Percentiles rank a stretch among this genome's conserved stretches.
phyloP scores from a whole-genome alignment of 192 early-diverging fungal species.

The Borealophlyctis nickersoniae region DNA sequence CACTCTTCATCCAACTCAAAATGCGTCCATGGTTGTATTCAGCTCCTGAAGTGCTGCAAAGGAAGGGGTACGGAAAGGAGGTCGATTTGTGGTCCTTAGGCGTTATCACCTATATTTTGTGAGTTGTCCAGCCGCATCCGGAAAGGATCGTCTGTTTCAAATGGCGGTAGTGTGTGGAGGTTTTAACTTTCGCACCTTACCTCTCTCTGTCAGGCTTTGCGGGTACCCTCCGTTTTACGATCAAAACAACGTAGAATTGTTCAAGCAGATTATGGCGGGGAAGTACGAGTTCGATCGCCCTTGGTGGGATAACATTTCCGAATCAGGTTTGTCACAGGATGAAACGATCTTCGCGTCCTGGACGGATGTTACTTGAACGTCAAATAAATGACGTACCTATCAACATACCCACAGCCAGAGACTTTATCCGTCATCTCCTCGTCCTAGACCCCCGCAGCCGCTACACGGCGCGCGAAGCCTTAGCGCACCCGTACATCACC shows the following conservation, averaged over 20 bases:
- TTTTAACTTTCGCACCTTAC: too few relatives aligned
- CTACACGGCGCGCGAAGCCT: constrained; percentile 41
- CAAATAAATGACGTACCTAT: too few relatives aligned
- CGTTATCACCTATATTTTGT: constrained; percentile 88
- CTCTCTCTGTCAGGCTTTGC: constrained; percentile 66
- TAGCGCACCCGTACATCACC: constrained; percentile 50
- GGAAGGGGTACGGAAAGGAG: constrained; percentile 64
- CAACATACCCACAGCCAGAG: constrained; percentile 44
- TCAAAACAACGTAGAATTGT: constrained; percentile 59
- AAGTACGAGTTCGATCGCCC: constrained; percentile 73
- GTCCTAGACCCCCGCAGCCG: constrained; percentile 56
- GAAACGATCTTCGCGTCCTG: neutral
- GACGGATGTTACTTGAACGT: constrained; percentile 2
- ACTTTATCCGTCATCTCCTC: constrained; percentile 54
- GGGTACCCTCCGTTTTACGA: constrained; percentile 83
- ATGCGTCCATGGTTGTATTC: too few relatives aligned
- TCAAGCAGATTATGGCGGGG: constrained; percentile 66
- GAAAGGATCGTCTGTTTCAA: constrained; percentile 8
- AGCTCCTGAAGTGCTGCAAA: constrained; percentile 83
- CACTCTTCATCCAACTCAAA: too few relatives aligned
- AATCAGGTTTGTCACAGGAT: constrained; percentile 38
- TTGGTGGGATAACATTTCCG: constrained; percentile 76
- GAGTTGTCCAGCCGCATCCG: neutral
- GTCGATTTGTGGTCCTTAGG: constrained; percentile 95
- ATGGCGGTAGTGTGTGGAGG: too few relatives aligned